Conservation (phyloP, 2,329 filamentous ascomycete species). For the Rhynchosporium agropyri region DNA sequence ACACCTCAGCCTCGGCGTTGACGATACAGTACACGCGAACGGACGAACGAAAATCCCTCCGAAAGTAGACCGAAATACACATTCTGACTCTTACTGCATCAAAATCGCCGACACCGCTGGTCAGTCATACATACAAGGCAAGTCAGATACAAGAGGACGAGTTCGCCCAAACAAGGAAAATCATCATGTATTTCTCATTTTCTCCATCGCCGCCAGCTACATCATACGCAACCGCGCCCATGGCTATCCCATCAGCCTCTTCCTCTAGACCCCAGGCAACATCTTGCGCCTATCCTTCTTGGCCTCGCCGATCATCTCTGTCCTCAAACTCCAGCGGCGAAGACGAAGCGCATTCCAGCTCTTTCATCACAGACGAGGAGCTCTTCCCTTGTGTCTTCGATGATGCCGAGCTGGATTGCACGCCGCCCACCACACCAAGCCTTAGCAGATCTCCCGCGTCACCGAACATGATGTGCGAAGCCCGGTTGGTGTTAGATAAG, state of each 20-base stretch:
- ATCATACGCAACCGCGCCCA: conserved; percentile 35
- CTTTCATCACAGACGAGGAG: conserved; percentile 58
- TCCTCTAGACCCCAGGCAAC: conserved; percentile 34
- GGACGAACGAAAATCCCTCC: neutral
- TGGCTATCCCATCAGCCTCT: conserved; percentile 37
- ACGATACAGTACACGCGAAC: conserved; percentile 6
- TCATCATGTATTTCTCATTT: conserved; percentile 38
- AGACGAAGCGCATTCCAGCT: conserved; percentile 30
- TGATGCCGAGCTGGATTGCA: conserved; percentile 51
- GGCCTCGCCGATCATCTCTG: conserved; percentile 58
- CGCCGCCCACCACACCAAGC: conserved; percentile 43
- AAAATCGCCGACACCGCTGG: neutral
- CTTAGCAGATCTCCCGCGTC: conserved; percentile 33
- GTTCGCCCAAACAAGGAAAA: neutral
- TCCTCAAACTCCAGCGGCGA: conserved; percentile 33
- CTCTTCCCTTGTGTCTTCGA: conserved; percentile 56
- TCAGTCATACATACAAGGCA: conserved; percentile 5
- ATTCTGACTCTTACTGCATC: conserved; percentile 15
- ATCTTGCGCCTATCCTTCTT: conserved; percentile 59
- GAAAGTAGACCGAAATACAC: conserved; percentile 16
- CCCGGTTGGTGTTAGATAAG: conserved; percentile 34
- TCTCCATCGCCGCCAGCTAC: conserved; percentile 36
- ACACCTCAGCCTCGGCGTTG: conserved; percentile 17
- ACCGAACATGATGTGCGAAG: conserved; percentile 30
- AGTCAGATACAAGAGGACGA: conserved; percentile 4